These are phyloP conservation scores for Aspergillus carlsbadensis DNA, from an alignment of 495 filamentous ascomycete species.

Conservation along the genomic window DNA sequence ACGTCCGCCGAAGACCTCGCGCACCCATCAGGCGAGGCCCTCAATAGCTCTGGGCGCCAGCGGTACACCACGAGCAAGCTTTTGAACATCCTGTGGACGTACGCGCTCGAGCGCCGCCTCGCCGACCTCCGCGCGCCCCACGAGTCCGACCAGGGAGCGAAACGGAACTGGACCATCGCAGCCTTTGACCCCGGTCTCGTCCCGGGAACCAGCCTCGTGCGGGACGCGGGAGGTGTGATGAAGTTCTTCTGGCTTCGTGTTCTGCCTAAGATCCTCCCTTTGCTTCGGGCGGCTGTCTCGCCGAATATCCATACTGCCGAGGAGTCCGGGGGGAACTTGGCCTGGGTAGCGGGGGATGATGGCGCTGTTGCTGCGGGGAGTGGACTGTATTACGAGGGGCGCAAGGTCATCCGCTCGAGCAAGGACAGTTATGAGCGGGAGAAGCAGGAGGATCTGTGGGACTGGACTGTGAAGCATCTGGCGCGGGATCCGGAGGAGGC, in stretches of 20 bases:
- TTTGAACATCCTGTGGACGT: constrained; percentile 1
- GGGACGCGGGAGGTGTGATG: not conserved
- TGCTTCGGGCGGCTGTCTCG: not conserved
- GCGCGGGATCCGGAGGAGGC: too few species aligned
- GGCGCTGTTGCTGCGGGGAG: not conserved
- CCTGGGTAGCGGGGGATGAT: not conserved
- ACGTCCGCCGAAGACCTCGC: constrained; percentile 4
- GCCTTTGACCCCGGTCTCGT: constrained; percentile 6
- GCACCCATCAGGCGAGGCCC: not conserved
- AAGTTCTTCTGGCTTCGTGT: not conserved
- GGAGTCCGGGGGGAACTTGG: not conserved
- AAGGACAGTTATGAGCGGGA: not conserved
- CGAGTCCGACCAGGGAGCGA: too few species aligned
- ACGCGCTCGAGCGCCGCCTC: constrained; percentile 1
- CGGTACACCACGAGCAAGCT: constrained; percentile 7
- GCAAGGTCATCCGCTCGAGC: constrained; percentile 1
- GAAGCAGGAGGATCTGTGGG: constrained; percentile 11
- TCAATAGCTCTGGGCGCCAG: not conserved
- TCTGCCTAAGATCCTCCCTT: not conserved
- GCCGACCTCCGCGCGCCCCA: not conserved
- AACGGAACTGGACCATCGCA: not conserved
- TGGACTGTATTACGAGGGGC: constrained; percentile 7
- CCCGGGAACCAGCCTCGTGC: not conserved
- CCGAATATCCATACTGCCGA: constrained; percentile 3
- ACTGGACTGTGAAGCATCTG: constrained; percentile 1